Percentiles rank a stretch among this genome's conserved stretches.
phyloP scores from a whole-genome alignment of 345 rosid species.

The Rhodomyrtus tomentosa region DNA sequence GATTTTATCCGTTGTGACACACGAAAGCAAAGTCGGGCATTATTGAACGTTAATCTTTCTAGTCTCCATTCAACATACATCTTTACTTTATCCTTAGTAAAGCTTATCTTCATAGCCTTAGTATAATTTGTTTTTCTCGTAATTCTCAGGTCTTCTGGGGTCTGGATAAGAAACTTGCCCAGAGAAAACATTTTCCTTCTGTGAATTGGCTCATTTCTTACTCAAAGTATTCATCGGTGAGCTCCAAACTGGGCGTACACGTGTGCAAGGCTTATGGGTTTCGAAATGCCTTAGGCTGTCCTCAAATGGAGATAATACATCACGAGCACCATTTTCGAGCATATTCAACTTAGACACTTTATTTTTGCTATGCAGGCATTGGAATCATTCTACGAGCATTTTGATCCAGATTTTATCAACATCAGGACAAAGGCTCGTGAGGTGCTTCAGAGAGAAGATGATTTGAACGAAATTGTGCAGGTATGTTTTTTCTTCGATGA shows the following conservation, averaged over 20 bases:
- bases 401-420: constrained; percentile 94
- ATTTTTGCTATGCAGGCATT: constrained; percentile 42
- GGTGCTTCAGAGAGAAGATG: constrained; percentile 99
- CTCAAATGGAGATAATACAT: neutral
- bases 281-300: neutral
- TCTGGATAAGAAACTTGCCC: constrained; percentile 99
- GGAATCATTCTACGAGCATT: constrained; percentile 94
- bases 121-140: neutral
- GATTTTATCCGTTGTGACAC: neutral
- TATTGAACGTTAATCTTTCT: neutral
- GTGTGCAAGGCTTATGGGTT: neutral
- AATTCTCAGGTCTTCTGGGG: constrained; percentile 97
- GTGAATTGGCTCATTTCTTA: constrained; percentile 99
- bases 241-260: constrained; percentile 6
- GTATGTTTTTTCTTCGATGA: constrained; percentile 17
- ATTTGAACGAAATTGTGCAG: constrained; percentile 98
- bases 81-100: neutral
- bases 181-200: constrained; percentile 99
- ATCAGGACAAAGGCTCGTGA: constrained; percentile 99
- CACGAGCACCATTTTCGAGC: neutral
- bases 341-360: neutral
- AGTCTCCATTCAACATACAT: neutral
- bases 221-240: constrained; percentile 90
- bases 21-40: neutral
- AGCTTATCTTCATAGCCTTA: neutral